Conservation (phyloP, 2,329 filamentous ascomycete species). For the Aspergillus quadricinctus region DNA sequence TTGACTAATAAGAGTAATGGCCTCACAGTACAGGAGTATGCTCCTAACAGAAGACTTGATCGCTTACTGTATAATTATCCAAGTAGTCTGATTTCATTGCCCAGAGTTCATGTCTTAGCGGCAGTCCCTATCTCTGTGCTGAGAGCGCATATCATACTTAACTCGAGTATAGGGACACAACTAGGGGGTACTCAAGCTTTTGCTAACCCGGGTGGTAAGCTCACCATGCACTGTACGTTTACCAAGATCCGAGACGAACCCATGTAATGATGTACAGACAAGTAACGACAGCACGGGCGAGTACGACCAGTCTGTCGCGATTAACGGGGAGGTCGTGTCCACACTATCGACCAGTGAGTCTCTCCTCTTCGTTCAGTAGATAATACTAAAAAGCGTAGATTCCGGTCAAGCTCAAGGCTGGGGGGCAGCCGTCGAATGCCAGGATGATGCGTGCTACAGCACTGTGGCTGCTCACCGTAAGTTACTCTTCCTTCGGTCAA, state of each 20-base stretch:
- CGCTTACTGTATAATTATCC: too few species aligned
- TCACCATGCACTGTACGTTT: slow-evolving; percentile 26
- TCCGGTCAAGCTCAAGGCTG: slow-evolving; percentile 29
- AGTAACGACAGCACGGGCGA: slow-evolving; percentile 27
- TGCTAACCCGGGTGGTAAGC: slow-evolving; percentile 20
- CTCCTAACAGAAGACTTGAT: too few species aligned
- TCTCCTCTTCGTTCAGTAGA: background rate
- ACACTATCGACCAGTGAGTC: slow-evolving; percentile 24
- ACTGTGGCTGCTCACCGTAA: slow-evolving; percentile 27
- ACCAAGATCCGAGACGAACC: background rate
- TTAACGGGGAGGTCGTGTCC: slow-evolving; percentile 26
- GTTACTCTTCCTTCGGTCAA: slow-evolving; percentile 2
- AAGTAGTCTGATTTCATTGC: too few species aligned
- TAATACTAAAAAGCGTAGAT: slow-evolving; percentile 4
- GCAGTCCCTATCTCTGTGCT: too few species aligned
- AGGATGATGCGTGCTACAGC: slow-evolving; percentile 24
- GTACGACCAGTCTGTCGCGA: slow-evolving; percentile 27
- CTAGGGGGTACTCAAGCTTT: slow-evolving; percentile 25
- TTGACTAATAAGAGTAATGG: too few species aligned
- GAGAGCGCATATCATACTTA: background rate
- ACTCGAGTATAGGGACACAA: slow-evolving; percentile 9
- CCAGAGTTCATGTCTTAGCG: too few species aligned
- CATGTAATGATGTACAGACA: slow-evolving; percentile 15
- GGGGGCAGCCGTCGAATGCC: slow-evolving; percentile 31
- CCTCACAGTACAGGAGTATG: too few species aligned